Conservation (phyloP, 768 basidiomycete genomes). For the Collybia nuda region DNA sequence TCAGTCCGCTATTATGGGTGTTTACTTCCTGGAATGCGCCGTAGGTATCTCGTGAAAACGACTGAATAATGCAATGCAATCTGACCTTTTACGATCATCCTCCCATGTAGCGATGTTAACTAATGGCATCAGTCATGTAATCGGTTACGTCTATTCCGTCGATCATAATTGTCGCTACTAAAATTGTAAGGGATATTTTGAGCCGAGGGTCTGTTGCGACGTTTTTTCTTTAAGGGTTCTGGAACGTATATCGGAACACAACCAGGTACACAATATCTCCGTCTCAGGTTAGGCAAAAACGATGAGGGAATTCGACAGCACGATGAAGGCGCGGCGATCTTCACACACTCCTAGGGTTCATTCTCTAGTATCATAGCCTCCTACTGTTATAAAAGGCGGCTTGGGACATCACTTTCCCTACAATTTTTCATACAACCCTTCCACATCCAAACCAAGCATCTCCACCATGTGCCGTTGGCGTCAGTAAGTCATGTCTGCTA, state of each 20-base stretch:
- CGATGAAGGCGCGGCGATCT: background rate
- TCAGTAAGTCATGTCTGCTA: slow-evolving; percentile 39
- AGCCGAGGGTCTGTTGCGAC: background rate
- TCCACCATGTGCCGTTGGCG: slow-evolving; percentile 51
- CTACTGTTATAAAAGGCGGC: slow-evolving; percentile 12
- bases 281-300: background rate
- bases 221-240: slow-evolving; percentile 5
- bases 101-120: too few species aligned
- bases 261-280: slow-evolving; percentile 13
- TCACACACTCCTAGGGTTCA: background rate
- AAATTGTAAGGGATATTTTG: background rate
- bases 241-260: slow-evolving; percentile 15
- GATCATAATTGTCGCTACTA: too few species aligned
- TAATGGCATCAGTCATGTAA: too few species aligned
- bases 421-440: slow-evolving; percentile 8
- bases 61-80: too few species aligned
- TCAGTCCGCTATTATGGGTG: too few species aligned
- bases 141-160: too few species aligned
- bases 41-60: too few species aligned
- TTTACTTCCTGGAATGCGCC: too few species aligned
- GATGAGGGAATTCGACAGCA: background rate
- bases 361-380: background rate
- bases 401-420: slow-evolving; percentile 3
- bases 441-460: background rate
- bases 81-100: too few species aligned